Percentiles rank a stretch among this genome's conserved stretches.
Conservation (phyloP, 148 eudicot genomes). For the Silene uniflora region DNA sequence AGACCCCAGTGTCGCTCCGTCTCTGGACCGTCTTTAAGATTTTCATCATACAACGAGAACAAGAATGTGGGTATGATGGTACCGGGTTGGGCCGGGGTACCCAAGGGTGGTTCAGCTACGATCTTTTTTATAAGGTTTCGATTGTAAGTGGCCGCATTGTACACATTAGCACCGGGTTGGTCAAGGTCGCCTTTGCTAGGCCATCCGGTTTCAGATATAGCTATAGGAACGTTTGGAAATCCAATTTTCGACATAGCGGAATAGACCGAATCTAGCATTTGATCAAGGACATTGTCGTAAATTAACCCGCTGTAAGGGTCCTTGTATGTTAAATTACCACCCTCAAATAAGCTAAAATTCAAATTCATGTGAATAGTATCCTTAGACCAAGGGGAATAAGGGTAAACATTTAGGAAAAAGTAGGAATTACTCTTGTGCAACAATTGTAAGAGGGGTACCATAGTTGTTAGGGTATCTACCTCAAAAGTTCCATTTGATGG, state of each 20-base stretch:
- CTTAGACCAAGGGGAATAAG: constrained; percentile 68
- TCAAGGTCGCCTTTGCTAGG: constrained; percentile 70
- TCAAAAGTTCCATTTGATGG: constrained; percentile 68
- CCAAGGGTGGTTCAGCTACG: constrained; percentile 43
- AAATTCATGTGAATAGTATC: constrained; percentile 41
- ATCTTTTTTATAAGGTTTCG: constrained; percentile 52
- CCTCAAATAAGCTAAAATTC: constrained; percentile 47
- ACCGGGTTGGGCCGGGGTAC: constrained; percentile 81
- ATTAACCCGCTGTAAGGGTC: constrained; percentile 49
- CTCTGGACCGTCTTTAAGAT: constrained; percentile 59
- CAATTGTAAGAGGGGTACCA: constrained; percentile 48
- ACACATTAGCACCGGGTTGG: constrained; percentile 57
- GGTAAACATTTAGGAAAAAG: constrained; percentile 65
- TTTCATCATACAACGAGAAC: constrained; percentile 67
- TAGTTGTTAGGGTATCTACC: constrained; percentile 26
- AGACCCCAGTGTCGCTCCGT: constrained; percentile 88
- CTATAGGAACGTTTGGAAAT: constrained; percentile 40
- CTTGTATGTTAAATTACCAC: constrained; percentile 29
- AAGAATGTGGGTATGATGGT: constrained; percentile 54
- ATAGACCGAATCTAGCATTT: constrained; percentile 65
- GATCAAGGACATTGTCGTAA: constrained; percentile 73
- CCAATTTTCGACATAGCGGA: constrained; percentile 67
- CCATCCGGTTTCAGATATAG: constrained; percentile 82
- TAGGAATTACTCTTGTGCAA: constrained; percentile 43
- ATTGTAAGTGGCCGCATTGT: constrained; percentile 79